phyloP scores from a whole-genome alignment of 1,139 yeast species.

The Saccharomyces pastorianus region DNA sequence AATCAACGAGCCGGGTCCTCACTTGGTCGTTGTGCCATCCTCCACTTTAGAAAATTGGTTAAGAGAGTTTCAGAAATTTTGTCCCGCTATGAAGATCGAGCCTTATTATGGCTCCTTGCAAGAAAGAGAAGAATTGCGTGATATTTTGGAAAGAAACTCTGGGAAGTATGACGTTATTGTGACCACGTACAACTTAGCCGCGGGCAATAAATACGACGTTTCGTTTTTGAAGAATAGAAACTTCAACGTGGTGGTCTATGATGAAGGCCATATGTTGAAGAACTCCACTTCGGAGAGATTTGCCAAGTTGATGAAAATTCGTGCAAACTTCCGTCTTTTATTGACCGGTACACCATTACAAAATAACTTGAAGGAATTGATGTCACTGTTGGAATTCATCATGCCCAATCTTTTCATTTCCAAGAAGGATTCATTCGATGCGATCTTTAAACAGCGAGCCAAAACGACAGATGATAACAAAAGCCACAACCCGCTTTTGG shows the following conservation, averaged over 20 bases:
- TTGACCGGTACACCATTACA: slow-evolving; percentile 97
- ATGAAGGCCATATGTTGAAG: slow-evolving; percentile 94
- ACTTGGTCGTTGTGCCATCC: slow-evolving; percentile 84
- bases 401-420: slow-evolving; percentile 76
- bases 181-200: slow-evolving; percentile 86
- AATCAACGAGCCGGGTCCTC: slow-evolving; percentile 55
- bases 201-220: slow-evolving; percentile 77
- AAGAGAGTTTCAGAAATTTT: slow-evolving; percentile 83
- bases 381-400: slow-evolving; percentile 83
- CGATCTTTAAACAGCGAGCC: slow-evolving; percentile 77
- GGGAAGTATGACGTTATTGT: slow-evolving; percentile 82
- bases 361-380: slow-evolving; percentile 81
- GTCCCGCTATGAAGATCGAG: slow-evolving; percentile 73
- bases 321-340: slow-evolving; percentile 71
- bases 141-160: slow-evolving; percentile 46
- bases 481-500: slow-evolving; percentile 68
- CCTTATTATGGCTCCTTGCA: slow-evolving; percentile 87
- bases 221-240: slow-evolving; percentile 64
- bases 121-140: slow-evolving; percentile 80
- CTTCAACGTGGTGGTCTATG: slow-evolving; percentile 86
- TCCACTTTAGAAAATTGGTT: slow-evolving; percentile 97
- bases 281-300: slow-evolving; percentile 86
- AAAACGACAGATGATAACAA: slow-evolving; percentile 48
- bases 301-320: slow-evolving; percentile 70
- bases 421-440: slow-evolving; percentile 72